Percentiles rank a stretch among this genome's conserved stretches.
These are phyloP conservation scores for Saprolegnia diclina DNA, from an alignment of 352 stramenopile genomes.

Conservation along the genomic window DNA sequence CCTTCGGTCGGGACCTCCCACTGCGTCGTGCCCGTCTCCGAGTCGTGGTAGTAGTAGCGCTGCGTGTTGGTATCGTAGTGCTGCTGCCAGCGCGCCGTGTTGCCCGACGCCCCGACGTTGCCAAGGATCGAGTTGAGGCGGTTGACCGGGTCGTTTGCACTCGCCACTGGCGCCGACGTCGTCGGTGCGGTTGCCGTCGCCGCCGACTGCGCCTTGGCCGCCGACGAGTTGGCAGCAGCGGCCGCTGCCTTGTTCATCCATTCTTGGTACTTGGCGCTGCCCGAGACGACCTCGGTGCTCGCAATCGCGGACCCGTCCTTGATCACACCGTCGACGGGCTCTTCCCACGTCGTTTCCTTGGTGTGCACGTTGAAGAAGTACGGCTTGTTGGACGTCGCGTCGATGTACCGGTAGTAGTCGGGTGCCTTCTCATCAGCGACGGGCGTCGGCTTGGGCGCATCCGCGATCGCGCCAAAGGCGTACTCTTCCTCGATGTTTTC, in stretches of 20 bases:
- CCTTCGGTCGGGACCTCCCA: constrained; percentile 61
- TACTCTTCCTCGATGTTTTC: constrained; percentile 26
- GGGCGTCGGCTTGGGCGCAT: not conserved
- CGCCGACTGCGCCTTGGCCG: not conserved
- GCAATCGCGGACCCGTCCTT: constrained; percentile 30
- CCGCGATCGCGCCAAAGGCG: constrained; percentile 16
- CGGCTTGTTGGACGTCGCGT: constrained; percentile 29
- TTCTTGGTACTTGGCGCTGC: constrained; percentile 50
- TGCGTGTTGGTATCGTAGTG: constrained; percentile 76
- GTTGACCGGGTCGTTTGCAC: constrained; percentile 51
- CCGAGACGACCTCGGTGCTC: not conserved
- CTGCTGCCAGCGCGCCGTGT: constrained; percentile 70
- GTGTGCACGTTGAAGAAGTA: constrained; percentile 29
- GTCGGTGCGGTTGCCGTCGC: constrained; percentile 40
- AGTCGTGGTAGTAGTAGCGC: constrained; percentile 83
- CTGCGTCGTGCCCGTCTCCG: constrained; percentile 64
- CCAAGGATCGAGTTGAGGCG: constrained; percentile 70
- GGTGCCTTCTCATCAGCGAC: not conserved
- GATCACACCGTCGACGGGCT: constrained; percentile 5
- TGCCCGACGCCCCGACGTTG: constrained; percentile 38
- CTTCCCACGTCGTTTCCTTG: constrained; percentile 24
- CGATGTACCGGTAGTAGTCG: constrained; percentile 35
- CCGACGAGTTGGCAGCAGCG: not conserved
- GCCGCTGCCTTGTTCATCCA: constrained; percentile 40
- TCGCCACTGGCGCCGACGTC: constrained; percentile 53